phyloP scores from a whole-genome alignment of 768 basidiomycete species.

The Calocybe cyanea region DNA sequence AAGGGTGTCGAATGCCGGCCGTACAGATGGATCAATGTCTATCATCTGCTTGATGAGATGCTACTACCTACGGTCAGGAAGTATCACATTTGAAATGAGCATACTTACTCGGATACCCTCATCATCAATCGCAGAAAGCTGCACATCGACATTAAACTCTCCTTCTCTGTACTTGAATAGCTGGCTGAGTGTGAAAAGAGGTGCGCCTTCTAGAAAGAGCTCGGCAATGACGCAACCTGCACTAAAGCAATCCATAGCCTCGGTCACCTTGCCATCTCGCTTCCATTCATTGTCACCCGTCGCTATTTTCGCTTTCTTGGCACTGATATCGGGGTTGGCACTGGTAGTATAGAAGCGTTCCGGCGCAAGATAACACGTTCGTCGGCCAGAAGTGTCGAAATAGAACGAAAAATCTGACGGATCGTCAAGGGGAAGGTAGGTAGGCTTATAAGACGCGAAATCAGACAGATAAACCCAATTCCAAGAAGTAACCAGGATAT shows the following conservation, averaged over 20 bases:
- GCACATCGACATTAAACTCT: constrained; percentile 69
- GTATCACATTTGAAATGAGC: constrained; percentile 1
- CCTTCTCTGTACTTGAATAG: constrained; percentile 92
- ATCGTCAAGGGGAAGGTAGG: constrained; percentile 91
- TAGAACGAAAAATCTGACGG: constrained; percentile 97
- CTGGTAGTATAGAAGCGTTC: constrained; percentile 87
- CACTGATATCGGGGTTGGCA: constrained; percentile 64
- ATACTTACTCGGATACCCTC: constrained; percentile 70
- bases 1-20: constrained; percentile 80
- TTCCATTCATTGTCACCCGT: constrained; percentile 57
- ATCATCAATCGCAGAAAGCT: constrained; percentile 76
- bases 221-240: constrained; percentile 94
- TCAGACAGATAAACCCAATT: constrained; percentile 95
- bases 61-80: constrained; percentile 43
- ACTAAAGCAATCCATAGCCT: constrained; percentile 97
- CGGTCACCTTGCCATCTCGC: constrained; percentile 80
- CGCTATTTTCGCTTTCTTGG: constrained; percentile 55
- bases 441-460: constrained; percentile 95
- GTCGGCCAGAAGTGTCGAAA: constrained; percentile 91
- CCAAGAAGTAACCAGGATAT: constrained; percentile 93
- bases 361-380: constrained; percentile 95
- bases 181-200: constrained; percentile 90
- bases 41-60: constrained; percentile 89
- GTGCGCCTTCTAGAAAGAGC: constrained; percentile 91
- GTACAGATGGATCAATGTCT: constrained; percentile 64